Base-by-base conservation (phyloP, 441 rosid genomes). In the Rhodomyrtus psidioides region DNA sequence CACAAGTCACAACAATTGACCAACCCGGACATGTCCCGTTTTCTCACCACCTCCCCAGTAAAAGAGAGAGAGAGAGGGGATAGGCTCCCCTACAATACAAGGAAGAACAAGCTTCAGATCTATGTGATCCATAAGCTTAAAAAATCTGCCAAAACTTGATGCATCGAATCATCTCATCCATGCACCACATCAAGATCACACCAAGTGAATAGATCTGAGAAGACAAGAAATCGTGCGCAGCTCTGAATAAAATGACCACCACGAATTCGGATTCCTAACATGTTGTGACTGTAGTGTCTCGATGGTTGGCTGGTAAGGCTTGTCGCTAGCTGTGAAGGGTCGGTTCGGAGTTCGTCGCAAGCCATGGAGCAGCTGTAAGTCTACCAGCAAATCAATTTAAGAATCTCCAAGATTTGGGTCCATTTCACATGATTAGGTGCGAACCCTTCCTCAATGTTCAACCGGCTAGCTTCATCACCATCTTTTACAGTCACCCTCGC, bases 291-390 rank as follows among this genome's bases (percentile, higher is more conserved):
- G n/a, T 5, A 70, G 79, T 6, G 49, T 6, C 49, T 39, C 9
- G 1, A 39, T 70, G n/a, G 49, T 70, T 5, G 9, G 39, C 49
- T 10, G 49, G 16, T 21, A 12, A 39, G 39, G 79, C n/a, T 39
- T 39, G n/a, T 70, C 49, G 0, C 79, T 39, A 39, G 79, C n/a
- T 21, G 26, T 70, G 79, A 34, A 6, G 16, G 8, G 4, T 70
- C 49, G 1, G 79, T 21, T 70, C 2, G 2, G 0, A 70, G 79
- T 70, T 39, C 0, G 0, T 21, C 5, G 2, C n/a, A 0, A 1
- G 79, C 24, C 79, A 70, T 9, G 79, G 79, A 70, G 1, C 79
- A 21, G 26, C 49, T 70, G 79, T 0, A 70, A 5, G 16, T 21
- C 15, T 0, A 34, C n/a, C 76, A 19, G 26, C 76, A 65, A 65